A percentile compares a stretch with the other conserved stretches of the same genome.
phyloP scores from a whole-genome alignment of 176 grass and related monocot species.

The Bothriochloa decipiens region DNA sequence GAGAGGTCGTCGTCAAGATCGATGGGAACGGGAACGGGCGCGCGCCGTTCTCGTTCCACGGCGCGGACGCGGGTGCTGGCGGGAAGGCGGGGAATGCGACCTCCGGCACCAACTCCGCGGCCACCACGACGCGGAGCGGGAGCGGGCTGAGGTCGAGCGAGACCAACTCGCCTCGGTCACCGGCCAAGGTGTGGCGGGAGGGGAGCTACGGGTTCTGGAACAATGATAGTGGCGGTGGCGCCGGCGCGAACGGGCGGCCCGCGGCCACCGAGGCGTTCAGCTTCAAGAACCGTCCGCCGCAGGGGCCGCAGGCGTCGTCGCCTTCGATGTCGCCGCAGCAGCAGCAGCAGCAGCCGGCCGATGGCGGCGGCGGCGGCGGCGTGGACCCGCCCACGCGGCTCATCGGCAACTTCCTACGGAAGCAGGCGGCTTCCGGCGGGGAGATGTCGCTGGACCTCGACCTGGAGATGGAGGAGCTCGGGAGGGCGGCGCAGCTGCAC shows the following conservation, averaged over 20 bases:
- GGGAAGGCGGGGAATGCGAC: conserved; percentile 38
- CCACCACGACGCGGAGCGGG: background rate
- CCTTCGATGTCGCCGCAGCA: conserved; percentile 31
- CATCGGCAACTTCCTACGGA: conserved; percentile 80
- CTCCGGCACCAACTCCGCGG: background rate
- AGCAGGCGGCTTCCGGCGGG: conserved; percentile 59
- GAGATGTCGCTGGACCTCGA: conserved; percentile 71
- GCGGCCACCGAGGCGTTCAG: conserved; percentile 51
- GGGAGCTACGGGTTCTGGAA: conserved; percentile 61
- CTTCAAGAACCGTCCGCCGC: conserved; percentile 52
- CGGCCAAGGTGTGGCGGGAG: conserved; percentile 57
- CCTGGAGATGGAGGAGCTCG: conserved; percentile 79
- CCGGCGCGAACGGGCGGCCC: background rate
- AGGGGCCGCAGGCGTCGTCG: conserved; percentile 25
- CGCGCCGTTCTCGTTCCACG: conserved; percentile 30
- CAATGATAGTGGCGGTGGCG: background rate
- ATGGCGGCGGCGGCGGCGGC: conserved; percentile 15
- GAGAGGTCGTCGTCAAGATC: conserved; percentile 77
- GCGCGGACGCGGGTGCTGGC: conserved; percentile 10
- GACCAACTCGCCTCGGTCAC: conserved; percentile 40
- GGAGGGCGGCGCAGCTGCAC: conserved; percentile 28
- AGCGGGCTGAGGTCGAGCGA: background rate
- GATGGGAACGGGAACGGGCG: conserved; percentile 53
- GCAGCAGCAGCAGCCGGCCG: background rate
- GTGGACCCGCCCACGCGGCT: conserved; percentile 82